phyloP scores from a whole-genome alignment of 495 filamentous ascomycete species.

The Oidiodendron maius region DNA sequence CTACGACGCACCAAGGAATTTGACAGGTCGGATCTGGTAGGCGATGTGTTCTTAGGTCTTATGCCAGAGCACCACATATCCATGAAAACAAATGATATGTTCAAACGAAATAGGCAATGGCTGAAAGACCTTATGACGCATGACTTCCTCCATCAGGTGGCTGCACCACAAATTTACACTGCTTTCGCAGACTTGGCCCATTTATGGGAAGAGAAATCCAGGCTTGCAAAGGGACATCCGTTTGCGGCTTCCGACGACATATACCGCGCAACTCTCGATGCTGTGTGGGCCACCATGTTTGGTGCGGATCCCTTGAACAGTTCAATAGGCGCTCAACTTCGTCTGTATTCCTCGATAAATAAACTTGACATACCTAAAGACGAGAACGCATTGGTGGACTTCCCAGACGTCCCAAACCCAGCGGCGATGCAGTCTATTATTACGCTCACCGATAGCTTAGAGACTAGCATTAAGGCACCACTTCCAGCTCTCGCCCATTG shows the following conservation, averaged over 20 bases:
- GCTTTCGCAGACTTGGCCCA: constrained; percentile 22
- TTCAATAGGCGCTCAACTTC: background rate
- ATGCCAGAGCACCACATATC: constrained; percentile 27
- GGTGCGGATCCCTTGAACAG: constrained; percentile 9
- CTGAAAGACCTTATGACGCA: constrained; percentile 35
- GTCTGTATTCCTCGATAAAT: background rate
- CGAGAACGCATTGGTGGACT: background rate
- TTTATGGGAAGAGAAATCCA: constrained; percentile 30
- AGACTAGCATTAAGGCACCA: constrained; percentile 11
- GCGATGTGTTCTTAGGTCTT: constrained; percentile 23
- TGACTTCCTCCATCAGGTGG: constrained; percentile 29
- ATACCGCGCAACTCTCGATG: constrained; percentile 27
- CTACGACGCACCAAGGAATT: constrained; percentile 34
- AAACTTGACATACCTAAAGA: background rate
- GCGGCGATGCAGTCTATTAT: background rate
- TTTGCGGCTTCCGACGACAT: constrained; percentile 33
- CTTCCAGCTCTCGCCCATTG: constrained; percentile 12
- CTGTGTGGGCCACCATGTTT: constrained; percentile 28
- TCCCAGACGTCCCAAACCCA: constrained; percentile 3
- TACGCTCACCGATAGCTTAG: constrained; percentile 11
- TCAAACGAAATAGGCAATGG: constrained; percentile 29
- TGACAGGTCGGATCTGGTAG: constrained; percentile 25
- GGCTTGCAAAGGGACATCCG: constrained; percentile 24
- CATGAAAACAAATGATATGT: constrained; percentile 22
- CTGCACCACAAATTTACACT: constrained; percentile 27